phyloP scores from a whole-genome alignment of 331 rosid genomes.

The Pyracantha coccinea region DNA sequence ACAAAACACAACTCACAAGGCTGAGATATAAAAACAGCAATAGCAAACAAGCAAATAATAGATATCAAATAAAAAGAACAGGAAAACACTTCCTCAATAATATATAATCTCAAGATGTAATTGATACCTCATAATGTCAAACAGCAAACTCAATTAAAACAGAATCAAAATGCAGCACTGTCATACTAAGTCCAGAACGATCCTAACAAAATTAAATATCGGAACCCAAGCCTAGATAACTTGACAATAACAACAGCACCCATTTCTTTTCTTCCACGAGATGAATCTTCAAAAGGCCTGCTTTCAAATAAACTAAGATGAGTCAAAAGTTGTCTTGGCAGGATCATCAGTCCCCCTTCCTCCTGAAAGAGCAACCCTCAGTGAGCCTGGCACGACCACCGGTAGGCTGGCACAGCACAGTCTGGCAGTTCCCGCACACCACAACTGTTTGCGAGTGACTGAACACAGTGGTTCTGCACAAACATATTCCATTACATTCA shows the following conservation, averaged over 20 bases:
- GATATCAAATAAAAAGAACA: background rate
- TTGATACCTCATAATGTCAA: background rate
- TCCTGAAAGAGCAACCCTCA: slow-evolving; percentile 88
- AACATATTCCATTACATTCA: background rate
- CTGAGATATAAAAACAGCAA: background rate
- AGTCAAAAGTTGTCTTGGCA: slow-evolving; percentile 5
- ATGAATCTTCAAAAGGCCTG: background rate
- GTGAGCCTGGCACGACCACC: slow-evolving; percentile 87
- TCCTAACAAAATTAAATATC: slow-evolving; percentile 2
- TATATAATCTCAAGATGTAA: background rate
- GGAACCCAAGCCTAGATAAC: background rate
- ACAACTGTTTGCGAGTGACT: slow-evolving; percentile 94
- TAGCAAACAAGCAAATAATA: background rate
- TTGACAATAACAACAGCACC: background rate
- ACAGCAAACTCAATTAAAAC: background rate
- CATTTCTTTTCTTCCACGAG: slow-evolving; percentile 1
- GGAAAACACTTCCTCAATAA: background rate
- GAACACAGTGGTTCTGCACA: slow-evolving; percentile 86
- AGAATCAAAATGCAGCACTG: background rate
- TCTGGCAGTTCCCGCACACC: slow-evolving; percentile 88
- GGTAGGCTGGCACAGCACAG: slow-evolving; percentile 81
- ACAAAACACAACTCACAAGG: background rate
- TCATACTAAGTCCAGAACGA: background rate
- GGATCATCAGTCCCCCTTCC: slow-evolving; percentile 61
- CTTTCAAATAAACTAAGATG: background rate